phyloP scores from a whole-genome alignment of 768 basidiomycete genomes.

The Auricularia cornea region DNA sequence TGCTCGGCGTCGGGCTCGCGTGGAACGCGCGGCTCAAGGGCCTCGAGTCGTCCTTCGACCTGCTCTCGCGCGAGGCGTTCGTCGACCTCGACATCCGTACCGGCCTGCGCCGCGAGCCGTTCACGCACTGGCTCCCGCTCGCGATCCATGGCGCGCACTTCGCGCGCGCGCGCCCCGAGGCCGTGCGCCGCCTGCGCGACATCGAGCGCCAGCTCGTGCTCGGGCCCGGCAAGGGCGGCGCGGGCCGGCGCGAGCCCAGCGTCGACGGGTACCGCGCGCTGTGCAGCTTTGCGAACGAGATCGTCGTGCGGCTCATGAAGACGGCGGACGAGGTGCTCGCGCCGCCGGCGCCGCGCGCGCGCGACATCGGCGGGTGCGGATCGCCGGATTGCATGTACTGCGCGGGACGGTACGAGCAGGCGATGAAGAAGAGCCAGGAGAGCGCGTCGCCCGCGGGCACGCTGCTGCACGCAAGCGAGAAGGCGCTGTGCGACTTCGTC shows the following conservation, averaged over 20 bases:
- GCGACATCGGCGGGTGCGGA: too few species aligned
- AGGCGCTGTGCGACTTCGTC: not conserved
- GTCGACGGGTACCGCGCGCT: conserved; percentile 1
- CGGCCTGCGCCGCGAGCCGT: not conserved
- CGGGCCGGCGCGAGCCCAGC: not conserved
- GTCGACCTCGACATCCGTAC: not conserved
- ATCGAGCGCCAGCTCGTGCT: not conserved
- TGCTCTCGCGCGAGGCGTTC: not conserved
- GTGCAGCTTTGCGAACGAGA: conserved; percentile 1
- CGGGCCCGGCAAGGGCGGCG: not conserved
- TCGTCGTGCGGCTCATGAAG: not conserved
- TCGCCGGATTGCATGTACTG: too few species aligned
- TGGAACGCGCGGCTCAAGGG: not conserved
- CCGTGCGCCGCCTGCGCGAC: not conserved
- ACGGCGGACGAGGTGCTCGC: not conserved
- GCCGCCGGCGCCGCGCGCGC: not conserved
- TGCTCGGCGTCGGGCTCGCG: not conserved
- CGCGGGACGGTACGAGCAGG: too few species aligned
- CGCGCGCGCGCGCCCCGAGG: not conserved
- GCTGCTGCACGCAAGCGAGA: not conserved
- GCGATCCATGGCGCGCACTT: not conserved
- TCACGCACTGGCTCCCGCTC: conserved; percentile 2
- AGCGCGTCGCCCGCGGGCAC: not conserved
- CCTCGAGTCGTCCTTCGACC: conserved; percentile 1
- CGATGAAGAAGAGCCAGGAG: not conserved